Conservation (phyloP, 2,329 filamentous ascomycete genomes). For the Amylocarpus encephaloides region DNA sequence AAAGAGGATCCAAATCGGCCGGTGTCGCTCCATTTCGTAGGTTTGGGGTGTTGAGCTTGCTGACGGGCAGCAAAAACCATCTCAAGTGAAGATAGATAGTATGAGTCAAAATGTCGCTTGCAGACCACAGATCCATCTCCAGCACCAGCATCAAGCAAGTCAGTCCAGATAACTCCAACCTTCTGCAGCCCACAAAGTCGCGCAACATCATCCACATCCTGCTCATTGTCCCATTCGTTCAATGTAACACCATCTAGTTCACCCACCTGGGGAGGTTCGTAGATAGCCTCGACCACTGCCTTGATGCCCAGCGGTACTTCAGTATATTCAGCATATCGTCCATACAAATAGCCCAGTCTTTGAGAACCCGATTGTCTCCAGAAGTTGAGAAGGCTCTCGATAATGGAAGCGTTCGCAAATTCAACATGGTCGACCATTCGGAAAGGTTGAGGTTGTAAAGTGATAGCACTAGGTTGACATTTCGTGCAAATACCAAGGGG, state of each 20-base stretch:
- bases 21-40: slow-evolving; percentile 95
- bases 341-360: slow-evolving; percentile 84
- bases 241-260: slow-evolving; percentile 85
- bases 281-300: slow-evolving; percentile 93
- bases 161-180: slow-evolving; percentile 91
- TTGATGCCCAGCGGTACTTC: slow-evolving; percentile 93
- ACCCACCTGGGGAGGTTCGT: slow-evolving; percentile 86
- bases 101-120: slow-evolving; percentile 88
- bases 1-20: slow-evolving; percentile 93
- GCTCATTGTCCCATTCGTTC: slow-evolving; percentile 77
- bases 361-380: slow-evolving; percentile 85
- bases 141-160: slow-evolving; percentile 73
- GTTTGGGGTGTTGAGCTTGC: slow-evolving; percentile 81
- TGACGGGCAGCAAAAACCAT: slow-evolving; percentile 82
- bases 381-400: slow-evolving; percentile 84
- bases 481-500: slow-evolving; percentile 97
- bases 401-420: slow-evolving; percentile 76
- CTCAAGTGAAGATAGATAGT: slow-evolving; percentile 88
- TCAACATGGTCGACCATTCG: slow-evolving; percentile 99
- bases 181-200: slow-evolving; percentile 77
- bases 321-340: slow-evolving; percentile 81
- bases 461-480: slow-evolving; percentile 95
- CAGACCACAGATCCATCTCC: slow-evolving; percentile 84
- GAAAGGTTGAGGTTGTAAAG: slow-evolving; percentile 84
- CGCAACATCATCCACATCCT: slow-evolving; percentile 74